Conservation (phyloP, 305 asterid genomes). For the Ajuga reptans region DNA sequence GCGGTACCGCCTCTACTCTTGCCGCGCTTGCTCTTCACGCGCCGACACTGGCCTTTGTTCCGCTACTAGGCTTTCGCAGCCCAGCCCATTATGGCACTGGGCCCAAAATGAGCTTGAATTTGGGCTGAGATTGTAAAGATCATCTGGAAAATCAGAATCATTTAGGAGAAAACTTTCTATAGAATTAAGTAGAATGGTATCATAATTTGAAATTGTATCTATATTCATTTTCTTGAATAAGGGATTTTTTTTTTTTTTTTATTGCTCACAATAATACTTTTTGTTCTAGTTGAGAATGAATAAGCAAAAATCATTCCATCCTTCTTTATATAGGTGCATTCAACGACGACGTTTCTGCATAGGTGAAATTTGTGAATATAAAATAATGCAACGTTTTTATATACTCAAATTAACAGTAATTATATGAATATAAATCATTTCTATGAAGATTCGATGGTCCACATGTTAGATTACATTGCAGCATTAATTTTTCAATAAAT, state of each 20-base stretch:
- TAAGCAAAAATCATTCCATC: background rate
- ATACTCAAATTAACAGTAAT: background rate
- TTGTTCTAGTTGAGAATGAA: background rate
- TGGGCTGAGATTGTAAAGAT: constrained; percentile 11
- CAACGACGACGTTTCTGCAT: background rate
- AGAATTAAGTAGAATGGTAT: constrained; percentile 26
- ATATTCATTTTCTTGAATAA: constrained; percentile 3
- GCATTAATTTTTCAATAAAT: background rate
- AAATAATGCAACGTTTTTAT: background rate
- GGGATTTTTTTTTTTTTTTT: background rate
- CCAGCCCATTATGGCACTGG: background rate
- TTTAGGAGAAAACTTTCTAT: constrained; percentile 31
- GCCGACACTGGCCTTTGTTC: background rate
- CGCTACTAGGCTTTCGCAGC: background rate
- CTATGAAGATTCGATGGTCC: constrained; percentile 7
- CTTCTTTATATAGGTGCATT: background rate
- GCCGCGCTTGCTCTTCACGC: background rate
- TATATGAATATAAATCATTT: background rate
- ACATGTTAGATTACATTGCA: background rate
- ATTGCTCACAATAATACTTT: background rate
- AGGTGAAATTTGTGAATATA: background rate
- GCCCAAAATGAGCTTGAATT: constrained; percentile 5
- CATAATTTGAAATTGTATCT: constrained; percentile 17
- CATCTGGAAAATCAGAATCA: constrained; percentile 34
- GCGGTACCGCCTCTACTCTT: constrained; percentile 31